Evolutionary conservation across 352 stramenopile species (phyloP).

Genomic region (Pythium brassicae): DNA sequence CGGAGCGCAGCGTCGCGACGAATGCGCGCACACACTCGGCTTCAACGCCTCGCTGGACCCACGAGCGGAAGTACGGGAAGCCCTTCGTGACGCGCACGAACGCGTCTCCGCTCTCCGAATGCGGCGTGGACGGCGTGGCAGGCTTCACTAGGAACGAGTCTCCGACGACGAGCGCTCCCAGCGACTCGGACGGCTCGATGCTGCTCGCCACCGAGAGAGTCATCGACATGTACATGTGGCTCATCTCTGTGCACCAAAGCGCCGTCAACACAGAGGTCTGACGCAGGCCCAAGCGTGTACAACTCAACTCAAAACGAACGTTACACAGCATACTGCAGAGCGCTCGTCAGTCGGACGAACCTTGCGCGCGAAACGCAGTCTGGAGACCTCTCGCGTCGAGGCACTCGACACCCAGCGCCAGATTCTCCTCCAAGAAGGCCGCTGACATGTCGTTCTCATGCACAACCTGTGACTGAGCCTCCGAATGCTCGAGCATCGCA

Average conservation of each 20-base stretch:
- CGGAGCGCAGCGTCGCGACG: conserved; percentile 42
- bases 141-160: conserved; percentile 44
- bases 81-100: conserved; percentile 46
- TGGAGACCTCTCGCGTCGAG: conserved; percentile 39
- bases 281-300: neutral
- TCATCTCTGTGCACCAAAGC: conserved; percentile 31
- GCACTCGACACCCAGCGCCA: conserved; percentile 30
- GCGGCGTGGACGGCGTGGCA: neutral
- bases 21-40: conserved; percentile 33
- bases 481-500: conserved; percentile 15
- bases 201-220: conserved; percentile 30
- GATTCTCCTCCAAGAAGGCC: conserved; percentile 32
- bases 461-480: conserved; percentile 14
- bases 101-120: neutral
- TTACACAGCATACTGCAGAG: no score
- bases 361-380: conserved; percentile 11
- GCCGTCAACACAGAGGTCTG: neutral
- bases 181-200: conserved; percentile 8
- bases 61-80: conserved; percentile 65
- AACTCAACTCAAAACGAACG: neutral
- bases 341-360: conserved; percentile 12
- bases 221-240: conserved; percentile 50
- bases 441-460: conserved; percentile 14
- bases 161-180: conserved; percentile 52
- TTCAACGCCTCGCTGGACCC: conserved; percentile 46